Evolutionary conservation across 2,329 filamentous ascomycete genomes (phyloP).

Genomic region (Xylariales sp.): DNA sequence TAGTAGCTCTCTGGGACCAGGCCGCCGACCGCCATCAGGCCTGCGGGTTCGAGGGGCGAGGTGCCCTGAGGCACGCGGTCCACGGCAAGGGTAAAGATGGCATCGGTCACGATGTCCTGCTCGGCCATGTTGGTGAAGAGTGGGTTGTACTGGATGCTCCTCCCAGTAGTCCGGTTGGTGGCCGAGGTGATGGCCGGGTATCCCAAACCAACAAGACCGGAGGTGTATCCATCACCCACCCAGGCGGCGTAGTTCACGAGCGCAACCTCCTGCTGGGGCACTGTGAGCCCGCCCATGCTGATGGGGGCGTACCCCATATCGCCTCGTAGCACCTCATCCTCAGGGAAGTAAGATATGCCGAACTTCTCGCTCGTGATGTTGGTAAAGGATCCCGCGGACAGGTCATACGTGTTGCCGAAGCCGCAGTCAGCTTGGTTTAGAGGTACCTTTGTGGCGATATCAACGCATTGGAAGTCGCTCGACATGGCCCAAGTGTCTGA

Average conservation of each 20-base stretch:
- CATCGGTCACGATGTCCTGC: background rate
- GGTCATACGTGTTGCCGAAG: constrained; percentile 13
- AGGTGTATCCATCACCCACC: constrained; percentile 3
- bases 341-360: constrained; percentile 10
- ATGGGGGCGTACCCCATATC: constrained; percentile 5
- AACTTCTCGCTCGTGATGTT: constrained; percentile 9
- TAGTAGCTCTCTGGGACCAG: constrained; percentile 7
- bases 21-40: constrained; percentile 5
- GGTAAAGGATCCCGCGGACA: constrained; percentile 4
- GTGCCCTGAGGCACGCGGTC: constrained; percentile 11
- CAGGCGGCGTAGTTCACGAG: constrained; percentile 8
- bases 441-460: constrained; percentile 7
- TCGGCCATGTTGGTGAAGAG: constrained; percentile 5
- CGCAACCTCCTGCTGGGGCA: constrained; percentile 4
- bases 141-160: constrained; percentile 3
- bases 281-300: constrained; percentile 4
- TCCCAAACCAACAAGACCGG: constrained; percentile 6
- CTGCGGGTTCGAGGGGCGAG: constrained; percentile 1
- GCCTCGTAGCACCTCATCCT: constrained; percentile 5
- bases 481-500: constrained; percentile 6
- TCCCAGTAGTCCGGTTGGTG: constrained; percentile 6
- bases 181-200: constrained; percentile 9
- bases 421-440: constrained; percentile 10
- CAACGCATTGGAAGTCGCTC: constrained; percentile 4
- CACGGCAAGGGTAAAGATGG: constrained; percentile 11